Evolutionary conservation across 352 stramenopile genomes (phyloP).

Genomic region (Achlya hypogyna): DNA sequence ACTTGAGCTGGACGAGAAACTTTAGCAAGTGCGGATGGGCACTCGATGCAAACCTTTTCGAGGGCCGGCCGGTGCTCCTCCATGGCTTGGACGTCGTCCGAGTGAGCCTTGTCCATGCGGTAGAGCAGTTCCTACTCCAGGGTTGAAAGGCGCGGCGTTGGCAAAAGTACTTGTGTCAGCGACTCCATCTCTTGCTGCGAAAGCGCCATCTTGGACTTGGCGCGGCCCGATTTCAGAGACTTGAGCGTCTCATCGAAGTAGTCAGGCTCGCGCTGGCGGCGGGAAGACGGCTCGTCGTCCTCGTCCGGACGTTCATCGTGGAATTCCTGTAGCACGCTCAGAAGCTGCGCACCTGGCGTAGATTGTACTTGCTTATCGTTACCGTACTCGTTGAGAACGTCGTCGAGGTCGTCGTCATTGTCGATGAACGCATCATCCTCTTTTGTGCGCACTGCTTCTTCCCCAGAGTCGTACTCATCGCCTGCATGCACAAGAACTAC

Average conservation of each 20-base stretch:
- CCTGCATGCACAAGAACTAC: constrained; percentile 19
- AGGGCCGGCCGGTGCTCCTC: constrained; percentile 47
- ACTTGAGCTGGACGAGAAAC: constrained; percentile 53
- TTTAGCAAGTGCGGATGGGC: background rate
- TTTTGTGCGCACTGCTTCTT: constrained; percentile 58
- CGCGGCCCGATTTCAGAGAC: constrained; percentile 74
- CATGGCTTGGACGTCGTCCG: constrained; percentile 64
- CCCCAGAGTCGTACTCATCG: constrained; percentile 81
- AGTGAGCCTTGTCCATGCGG: constrained; percentile 81
- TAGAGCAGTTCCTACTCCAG: constrained; percentile 57
- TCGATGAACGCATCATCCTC: constrained; percentile 85
- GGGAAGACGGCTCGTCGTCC: constrained; percentile 28
- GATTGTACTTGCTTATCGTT: constrained; percentile 36
- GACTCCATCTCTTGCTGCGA: constrained; percentile 81
- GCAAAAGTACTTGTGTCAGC: constrained; percentile 40
- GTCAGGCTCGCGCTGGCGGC: constrained; percentile 29
- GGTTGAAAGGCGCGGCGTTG: background rate
- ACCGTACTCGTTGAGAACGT: constrained; percentile 74
- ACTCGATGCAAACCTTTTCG: constrained; percentile 25
- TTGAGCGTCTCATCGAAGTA: constrained; percentile 80
- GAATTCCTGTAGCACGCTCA: constrained; percentile 31
- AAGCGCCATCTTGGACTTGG: constrained; percentile 57
- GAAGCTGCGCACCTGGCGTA: background rate
- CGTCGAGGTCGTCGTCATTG: constrained; percentile 72
- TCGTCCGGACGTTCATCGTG: constrained; percentile 70